phyloP scores from a whole-genome alignment of 2,329 filamentous ascomycete genomes.

The Hymenotorrendiella dingleyae region DNA sequence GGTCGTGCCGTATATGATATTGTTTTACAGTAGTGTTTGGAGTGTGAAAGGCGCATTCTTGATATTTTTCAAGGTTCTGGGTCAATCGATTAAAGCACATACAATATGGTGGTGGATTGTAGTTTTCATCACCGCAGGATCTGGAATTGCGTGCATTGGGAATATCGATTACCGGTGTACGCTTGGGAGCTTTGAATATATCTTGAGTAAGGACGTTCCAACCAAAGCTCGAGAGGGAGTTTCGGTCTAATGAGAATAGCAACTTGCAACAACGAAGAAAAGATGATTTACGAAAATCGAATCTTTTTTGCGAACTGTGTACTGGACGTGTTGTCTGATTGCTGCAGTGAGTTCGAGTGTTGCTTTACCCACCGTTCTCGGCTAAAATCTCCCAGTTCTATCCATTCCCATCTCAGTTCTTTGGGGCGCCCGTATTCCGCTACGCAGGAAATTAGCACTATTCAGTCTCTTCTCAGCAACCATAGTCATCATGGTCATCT shows the following conservation, averaged over 20 bases:
- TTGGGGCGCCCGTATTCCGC: not conserved
- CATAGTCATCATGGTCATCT: not conserved
- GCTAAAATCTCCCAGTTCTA: not conserved
- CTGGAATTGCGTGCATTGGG: not conserved
- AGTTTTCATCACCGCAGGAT: not conserved
- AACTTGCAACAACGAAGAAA: not conserved
- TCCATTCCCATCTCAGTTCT: not conserved
- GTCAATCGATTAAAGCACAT: not conserved
- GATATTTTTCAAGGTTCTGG: not conserved
- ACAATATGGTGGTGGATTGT: not conserved
- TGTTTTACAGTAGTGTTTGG: not conserved
- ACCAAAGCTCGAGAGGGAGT: not conserved
- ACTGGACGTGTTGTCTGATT: not conserved
- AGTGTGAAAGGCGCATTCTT: not conserved
- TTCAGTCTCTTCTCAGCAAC: not conserved
- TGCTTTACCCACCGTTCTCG: not conserved
- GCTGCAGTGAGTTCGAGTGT: not conserved
- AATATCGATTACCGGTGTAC: not conserved
- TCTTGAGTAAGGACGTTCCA: not conserved
- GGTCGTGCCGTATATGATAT: not conserved
- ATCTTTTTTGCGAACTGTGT: not conserved
- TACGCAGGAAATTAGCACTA: not conserved
- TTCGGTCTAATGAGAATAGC: not conserved
- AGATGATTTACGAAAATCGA: not conserved
- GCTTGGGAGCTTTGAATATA: not conserved